Evolutionary conservation across 2,329 filamentous ascomycete species (phyloP), one percentile per base, ranked within the genome.

Genomic region (Apiospora aurea): DNA sequence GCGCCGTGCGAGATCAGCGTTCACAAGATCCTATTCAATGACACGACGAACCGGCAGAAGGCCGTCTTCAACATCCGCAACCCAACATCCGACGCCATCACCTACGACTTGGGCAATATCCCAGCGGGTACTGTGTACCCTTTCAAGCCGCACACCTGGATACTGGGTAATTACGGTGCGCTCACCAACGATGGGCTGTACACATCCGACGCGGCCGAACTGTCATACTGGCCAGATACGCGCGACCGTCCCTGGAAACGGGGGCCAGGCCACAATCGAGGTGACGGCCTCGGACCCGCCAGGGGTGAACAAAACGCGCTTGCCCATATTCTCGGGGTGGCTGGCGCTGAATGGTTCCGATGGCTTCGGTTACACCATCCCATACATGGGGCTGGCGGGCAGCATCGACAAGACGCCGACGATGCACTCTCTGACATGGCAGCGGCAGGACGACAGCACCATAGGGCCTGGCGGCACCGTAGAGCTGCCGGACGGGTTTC

Each of bases 281-380:
- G 75, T 78, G 49, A 72, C 73, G 13, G 74, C 77, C 67, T 73
- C 73, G 26, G 74, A 72, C 8, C 78, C 78, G 8, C 44, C 47
- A n/a, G 75, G 78, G 1, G 75, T 84, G 1, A 77, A 83, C 49
- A 74, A 78, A 14, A 78, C 76, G 1, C 81, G 81, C 34, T 77
- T 86, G 1, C 82, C 83, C 4, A 77, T 85, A 2, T 86, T 83
- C 78, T 83, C 82, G 6, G 84, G 84, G 5, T 85, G 81, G 74
- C 78, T 86, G 47, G 75, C 80, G 21, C 78, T 86, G 69, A 83
- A 83, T 70, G 81, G 83, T 34, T 81, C 81, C 13, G 82, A 84
- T 44, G 82, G 81, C 16, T 75, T 78, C 26, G 77, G 78, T 1
- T 76, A 85, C 13, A 80, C 80, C 1, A 75, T 86, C 6, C 84